Evolutionary conservation across 1,139 yeast species (phyloP), one percentile per base, ranked within the genome.

Genomic region (Debaryomyces singareniensis): DNA sequence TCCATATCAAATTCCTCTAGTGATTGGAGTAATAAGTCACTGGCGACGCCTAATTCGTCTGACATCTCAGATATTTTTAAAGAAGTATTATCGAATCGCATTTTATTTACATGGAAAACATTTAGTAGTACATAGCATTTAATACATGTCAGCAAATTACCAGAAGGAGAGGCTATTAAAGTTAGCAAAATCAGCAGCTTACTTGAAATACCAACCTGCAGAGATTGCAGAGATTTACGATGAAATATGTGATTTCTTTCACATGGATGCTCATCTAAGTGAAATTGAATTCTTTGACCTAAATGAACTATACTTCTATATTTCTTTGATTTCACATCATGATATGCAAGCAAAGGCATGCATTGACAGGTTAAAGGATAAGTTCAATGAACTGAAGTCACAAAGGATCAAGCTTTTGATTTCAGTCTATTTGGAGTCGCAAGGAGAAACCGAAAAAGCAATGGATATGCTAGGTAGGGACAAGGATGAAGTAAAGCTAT

Each of bases 281-380:
- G 63, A 75, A 20, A 51, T 61, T 10, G 85, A 80, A 30, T 62
- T 72, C 36, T 78, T 69, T 49, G 64, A 71, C 11, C 55, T 87
- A 22, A 63, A 77, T 38, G 95, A 84, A 49, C 69, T 85, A 46
- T 78, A 82, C 33, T 84, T 85, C 51, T 77, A 76, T 47, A 61
- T 87, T 27, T 61, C 78, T 3, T 53, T 86, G 25, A 61, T 79
- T 37, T 58, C 84, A n/a, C 65, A 74, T 29, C 70, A 76, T 37
- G 95, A 86, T 45, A 57, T 64, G 2, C 86, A 77, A 41, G 95
- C 96, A 11, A 75, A 78, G 43, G 56, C 70, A 10, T 63, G 75
- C 34, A 66, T 85, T 35, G 81, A 79, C 34, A 60, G 77, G 26
- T 52, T 87, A 11, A 53, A 69, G 24, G 96, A 86, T 47, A 73